Conservation (phyloP, 2,329 filamentous ascomycete species). For the Trichoderma koningiopsis region DNA sequence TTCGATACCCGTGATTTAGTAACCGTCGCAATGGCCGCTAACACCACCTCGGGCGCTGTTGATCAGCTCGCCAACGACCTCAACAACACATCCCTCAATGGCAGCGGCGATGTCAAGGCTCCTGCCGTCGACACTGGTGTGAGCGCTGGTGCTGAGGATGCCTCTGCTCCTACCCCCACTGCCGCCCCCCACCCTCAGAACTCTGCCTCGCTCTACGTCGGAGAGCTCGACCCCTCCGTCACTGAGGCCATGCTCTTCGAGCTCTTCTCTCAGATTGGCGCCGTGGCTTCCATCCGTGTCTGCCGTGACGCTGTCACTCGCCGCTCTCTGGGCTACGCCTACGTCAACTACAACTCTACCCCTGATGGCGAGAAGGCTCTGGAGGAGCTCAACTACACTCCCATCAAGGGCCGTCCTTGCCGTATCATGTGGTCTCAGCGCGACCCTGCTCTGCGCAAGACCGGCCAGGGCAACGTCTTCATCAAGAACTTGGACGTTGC, state of each 20-base stretch:
- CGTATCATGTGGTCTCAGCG: constrained; percentile 99
- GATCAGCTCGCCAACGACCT: constrained; percentile 82
- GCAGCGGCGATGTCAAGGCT: constrained; percentile 65
- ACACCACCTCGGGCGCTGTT: constrained; percentile 63
- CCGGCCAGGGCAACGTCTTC: constrained; percentile 98
- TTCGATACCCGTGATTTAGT: constrained; percentile 24
- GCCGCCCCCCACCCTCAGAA: constrained; percentile 80
- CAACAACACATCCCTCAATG: constrained; percentile 69
- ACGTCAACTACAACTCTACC: constrained; percentile 99
- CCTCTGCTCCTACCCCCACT: constrained; percentile 70
- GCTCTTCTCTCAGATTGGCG: constrained; percentile 98
- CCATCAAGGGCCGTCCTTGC: constrained; percentile 98
- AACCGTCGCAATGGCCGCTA: constrained; percentile 55
- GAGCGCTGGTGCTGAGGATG: constrained; percentile 55
- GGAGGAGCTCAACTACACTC: constrained; percentile 98
- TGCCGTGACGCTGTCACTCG: constrained; percentile 98
- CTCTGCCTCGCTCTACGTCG: constrained; percentile 97
- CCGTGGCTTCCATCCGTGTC: constrained; percentile 98
- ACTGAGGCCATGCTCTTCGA: constrained; percentile 99
- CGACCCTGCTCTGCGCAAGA: constrained; percentile 98
- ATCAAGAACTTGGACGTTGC: constrained; percentile 99
- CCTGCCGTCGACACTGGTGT: constrained; percentile 77
- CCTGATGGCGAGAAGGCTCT: constrained; percentile 95
- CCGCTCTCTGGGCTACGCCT: constrained; percentile 97
- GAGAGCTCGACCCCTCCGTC: constrained; percentile 95